Conservation (phyloP, 83 land plant species). For the Picea mariana region DNA sequence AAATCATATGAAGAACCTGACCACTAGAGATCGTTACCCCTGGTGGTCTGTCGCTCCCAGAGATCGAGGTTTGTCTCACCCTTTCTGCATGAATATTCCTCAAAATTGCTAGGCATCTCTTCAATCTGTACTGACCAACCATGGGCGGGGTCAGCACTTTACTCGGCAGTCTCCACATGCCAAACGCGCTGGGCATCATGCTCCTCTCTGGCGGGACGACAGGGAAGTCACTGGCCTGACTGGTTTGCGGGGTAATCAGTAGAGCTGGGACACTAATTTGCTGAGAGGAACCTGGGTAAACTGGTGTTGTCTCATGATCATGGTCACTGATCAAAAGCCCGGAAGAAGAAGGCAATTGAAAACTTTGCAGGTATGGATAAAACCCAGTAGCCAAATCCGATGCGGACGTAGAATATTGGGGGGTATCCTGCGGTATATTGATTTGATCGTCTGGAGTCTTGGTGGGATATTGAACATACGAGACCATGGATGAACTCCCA, state of each 20-base stretch:
- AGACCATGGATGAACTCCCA: no score
- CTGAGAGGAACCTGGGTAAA: slow-evolving; percentile 13
- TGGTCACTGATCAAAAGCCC: no score
- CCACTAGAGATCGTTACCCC: slow-evolving; percentile 15
- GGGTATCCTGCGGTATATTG: no score
- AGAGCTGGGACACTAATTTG: slow-evolving; percentile 29
- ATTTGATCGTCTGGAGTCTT: no score
- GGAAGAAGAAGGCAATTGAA: no score
- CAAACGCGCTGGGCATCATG: slow-evolving; percentile 22
- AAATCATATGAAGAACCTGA: slow-evolving; percentile 58
- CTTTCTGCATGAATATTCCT: neutral
- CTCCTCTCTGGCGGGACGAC: neutral
- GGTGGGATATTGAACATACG: no score
- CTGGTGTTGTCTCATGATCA: no score
- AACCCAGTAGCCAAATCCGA: no score
- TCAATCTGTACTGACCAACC: slow-evolving; percentile 17
- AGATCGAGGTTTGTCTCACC: neutral
- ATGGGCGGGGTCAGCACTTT: neutral
- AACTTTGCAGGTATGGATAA: no score
- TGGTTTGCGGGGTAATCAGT: slow-evolving; percentile 25
- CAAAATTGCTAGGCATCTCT: slow-evolving; percentile 18
- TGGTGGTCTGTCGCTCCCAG: neutral
- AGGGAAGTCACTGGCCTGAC: slow-evolving; percentile 8
- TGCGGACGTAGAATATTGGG: no score
- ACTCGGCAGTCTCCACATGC: slow-evolving; percentile 8